A percentile compares a stretch with the other conserved stretches of the same genome.
These are phyloP conservation scores for Phalaenopsis hybrid DNA, from an alignment of 116 monocot genomes.

Conservation along the genomic window DNA sequence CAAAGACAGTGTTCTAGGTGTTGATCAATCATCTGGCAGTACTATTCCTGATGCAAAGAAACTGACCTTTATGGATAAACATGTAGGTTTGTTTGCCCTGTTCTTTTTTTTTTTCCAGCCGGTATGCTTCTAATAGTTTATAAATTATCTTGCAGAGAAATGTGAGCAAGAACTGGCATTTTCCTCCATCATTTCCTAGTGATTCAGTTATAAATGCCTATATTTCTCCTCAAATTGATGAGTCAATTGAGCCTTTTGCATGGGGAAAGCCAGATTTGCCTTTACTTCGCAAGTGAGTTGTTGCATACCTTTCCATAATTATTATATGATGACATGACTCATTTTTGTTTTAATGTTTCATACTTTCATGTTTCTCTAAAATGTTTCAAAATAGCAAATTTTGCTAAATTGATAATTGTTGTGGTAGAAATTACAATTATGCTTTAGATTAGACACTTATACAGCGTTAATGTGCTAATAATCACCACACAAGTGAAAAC, in stretches of 20 bases:
- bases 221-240: slow-evolving; percentile 73
- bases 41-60: slow-evolving; percentile 25
- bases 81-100: slow-evolving; percentile 33
- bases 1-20: slow-evolving; percentile 16
- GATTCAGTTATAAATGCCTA: slow-evolving; percentile 68
- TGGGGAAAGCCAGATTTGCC: slow-evolving; percentile 92
- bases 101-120: slow-evolving; percentile 6
- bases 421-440: too few species aligned
- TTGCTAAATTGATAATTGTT: neutral
- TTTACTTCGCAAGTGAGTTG: slow-evolving; percentile 74
- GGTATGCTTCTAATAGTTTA: neutral
- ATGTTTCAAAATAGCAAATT: neutral
- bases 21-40: slow-evolving; percentile 19
- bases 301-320: neutral
- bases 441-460: too few species aligned
- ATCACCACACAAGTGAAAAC: too few species aligned
- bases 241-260: slow-evolving; percentile 75
- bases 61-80: slow-evolving; percentile 65
- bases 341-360: neutral
- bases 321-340: neutral
- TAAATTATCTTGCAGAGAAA: slow-evolving; percentile 63
- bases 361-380: neutral
- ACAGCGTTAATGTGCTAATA: too few species aligned
- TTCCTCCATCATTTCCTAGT: slow-evolving; percentile 88
- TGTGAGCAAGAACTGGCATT: slow-evolving; percentile 97